A percentile compares a stretch with the other conserved stretches of the same genome.
phyloP scores from a whole-genome alignment of 208 protist genomes.

The Trypanosoma cruzi region DNA sequence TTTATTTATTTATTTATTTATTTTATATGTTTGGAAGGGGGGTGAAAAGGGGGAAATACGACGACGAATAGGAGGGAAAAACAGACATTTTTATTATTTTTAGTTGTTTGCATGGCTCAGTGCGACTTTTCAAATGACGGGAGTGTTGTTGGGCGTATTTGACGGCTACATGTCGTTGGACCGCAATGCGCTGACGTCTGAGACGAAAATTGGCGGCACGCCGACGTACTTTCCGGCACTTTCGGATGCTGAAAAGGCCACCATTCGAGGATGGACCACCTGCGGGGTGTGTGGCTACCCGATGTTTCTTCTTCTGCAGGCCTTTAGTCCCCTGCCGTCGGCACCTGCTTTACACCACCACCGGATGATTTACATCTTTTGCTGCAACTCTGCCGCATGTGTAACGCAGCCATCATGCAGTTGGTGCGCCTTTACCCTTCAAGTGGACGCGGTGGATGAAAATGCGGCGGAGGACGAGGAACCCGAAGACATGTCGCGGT shows the following conservation, averaged over 20 bases:
- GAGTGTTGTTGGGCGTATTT: slow-evolving; percentile 68
- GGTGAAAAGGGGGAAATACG: too few species aligned
- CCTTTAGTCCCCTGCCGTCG: slow-evolving; percentile 69
- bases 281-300: slow-evolving; percentile 66
- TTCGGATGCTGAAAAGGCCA: slow-evolving; percentile 30
- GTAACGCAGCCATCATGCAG: slow-evolving; percentile 67
- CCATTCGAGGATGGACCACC: slow-evolving; percentile 56
- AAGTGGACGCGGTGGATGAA: slow-evolving; percentile 53
- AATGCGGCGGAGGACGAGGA: slow-evolving; percentile 37
- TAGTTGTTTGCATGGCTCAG: neutral
- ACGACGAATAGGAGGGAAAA: too few species aligned
- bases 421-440: slow-evolving; percentile 67
- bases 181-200: slow-evolving; percentile 55
- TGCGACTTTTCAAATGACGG: slow-evolving; percentile 17
- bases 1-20: too few species aligned
- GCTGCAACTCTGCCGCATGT: slow-evolving; percentile 73
- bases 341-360: slow-evolving; percentile 40
- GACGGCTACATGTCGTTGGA: slow-evolving; percentile 74
- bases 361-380: slow-evolving; percentile 86
- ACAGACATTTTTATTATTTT: slow-evolving; percentile 15
- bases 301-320: slow-evolving; percentile 80
- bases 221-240: slow-evolving; percentile 59
- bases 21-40: too few species aligned
- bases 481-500: slow-evolving; percentile 37
- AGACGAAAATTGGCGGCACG: slow-evolving; percentile 78